Conservation (phyloP, 768 basidiomycete species). For the Xanthoconium stramineum region DNA sequence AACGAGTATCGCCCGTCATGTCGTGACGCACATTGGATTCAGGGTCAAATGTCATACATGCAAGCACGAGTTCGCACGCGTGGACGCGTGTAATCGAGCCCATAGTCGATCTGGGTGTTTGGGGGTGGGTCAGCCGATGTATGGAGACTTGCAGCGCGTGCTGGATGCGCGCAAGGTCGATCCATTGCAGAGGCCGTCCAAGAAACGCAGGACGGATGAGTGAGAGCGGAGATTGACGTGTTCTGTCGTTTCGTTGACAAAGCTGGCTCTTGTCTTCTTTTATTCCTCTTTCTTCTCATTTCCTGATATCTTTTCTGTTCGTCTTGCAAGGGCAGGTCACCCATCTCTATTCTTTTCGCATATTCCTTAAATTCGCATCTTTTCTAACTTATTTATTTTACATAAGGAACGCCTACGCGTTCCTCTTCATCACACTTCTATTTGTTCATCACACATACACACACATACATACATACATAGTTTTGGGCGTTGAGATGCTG, state of each 20-base stretch:
- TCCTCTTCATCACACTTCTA: too few species aligned
- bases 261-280: neutral
- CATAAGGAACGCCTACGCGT: neutral
- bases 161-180: conserved; percentile 29
- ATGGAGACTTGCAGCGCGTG: conserved; percentile 26
- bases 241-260: neutral
- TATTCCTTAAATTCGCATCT: neutral
- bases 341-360: neutral
- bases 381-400: conserved; percentile 20
- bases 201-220: conserved; percentile 33
- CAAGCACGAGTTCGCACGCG: conserved; percentile 32
- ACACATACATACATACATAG: too few species aligned
- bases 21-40: conserved; percentile 32
- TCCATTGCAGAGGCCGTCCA: conserved; percentile 17
- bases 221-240: neutral
- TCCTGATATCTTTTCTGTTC: neutral
- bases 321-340: neutral
- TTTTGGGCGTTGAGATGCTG: too few species aligned
- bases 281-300: too few species aligned
- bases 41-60: conserved; percentile 30
- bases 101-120: conserved; percentile 30
- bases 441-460: too few species aligned
- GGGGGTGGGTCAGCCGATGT: conserved; percentile 31
- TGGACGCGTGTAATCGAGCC: conserved; percentile 34
- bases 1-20: conserved; percentile 32